Conservation (phyloP, 768 basidiomycete species). For the Agrocybe chaxingu region DNA sequence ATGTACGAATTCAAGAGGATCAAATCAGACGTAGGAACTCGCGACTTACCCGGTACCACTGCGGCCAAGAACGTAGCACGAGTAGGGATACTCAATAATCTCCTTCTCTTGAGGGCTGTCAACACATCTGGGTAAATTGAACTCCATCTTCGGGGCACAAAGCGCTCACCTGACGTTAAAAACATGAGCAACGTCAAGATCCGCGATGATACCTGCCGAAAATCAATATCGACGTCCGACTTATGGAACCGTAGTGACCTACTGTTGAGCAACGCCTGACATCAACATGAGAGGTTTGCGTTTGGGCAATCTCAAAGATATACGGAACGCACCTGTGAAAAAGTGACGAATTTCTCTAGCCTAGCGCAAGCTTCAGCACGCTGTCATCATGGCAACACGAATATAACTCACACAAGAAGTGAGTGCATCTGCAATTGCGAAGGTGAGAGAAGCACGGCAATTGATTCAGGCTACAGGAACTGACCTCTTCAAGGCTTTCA, state of each 20-base stretch:
- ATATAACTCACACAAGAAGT: constrained; percentile 50
- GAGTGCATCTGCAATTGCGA: constrained; percentile 43
- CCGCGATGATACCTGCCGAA: constrained; percentile 43
- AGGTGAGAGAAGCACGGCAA: background rate
- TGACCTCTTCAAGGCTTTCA: constrained; percentile 48
- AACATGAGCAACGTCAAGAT: constrained; percentile 43
- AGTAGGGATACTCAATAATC: constrained; percentile 56
- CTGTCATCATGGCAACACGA: background rate
- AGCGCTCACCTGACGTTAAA: constrained; percentile 40
- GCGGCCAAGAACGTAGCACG: constrained; percentile 66
- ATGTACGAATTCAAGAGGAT: background rate
- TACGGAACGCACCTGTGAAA: constrained; percentile 31
- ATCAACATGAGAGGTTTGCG: background rate
- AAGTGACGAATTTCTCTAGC: constrained; percentile 45
- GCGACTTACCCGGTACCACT: constrained; percentile 66
- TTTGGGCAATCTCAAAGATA: background rate
- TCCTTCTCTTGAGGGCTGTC: constrained; percentile 43
- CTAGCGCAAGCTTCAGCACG: constrained; percentile 12
- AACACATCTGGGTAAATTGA: background rate
- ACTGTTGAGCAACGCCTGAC: constrained; percentile 24
- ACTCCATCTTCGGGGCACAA: background rate
- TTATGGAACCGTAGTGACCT: background rate
- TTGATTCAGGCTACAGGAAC: background rate
- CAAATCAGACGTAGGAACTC: background rate
- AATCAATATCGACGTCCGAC: background rate